Percentiles rank a stretch among this genome's conserved stretches.
These are phyloP conservation scores for Malbranchea cinnamomea DNA, from an alignment of 2,329 filamentous ascomycete species.

Conservation along the genomic window DNA sequence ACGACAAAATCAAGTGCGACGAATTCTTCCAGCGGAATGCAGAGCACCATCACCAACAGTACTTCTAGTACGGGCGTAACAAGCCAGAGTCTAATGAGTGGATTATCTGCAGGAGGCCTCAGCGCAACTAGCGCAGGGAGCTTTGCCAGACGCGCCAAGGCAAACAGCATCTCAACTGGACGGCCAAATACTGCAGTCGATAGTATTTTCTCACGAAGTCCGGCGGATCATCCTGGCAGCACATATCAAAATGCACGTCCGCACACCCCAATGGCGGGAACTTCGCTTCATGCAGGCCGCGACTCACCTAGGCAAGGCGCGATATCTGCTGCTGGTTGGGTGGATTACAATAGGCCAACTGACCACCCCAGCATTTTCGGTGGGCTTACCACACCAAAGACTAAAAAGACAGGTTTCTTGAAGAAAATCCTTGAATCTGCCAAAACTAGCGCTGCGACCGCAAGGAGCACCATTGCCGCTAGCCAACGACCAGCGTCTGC, in stretches of 20 bases:
- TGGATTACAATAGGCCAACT: constrained; percentile 36
- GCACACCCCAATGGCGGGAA: constrained; percentile 49
- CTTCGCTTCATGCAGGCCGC: constrained; percentile 88
- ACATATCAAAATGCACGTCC: constrained; percentile 26
- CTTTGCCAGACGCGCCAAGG: constrained; percentile 57
- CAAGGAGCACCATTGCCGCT: constrained; percentile 67
- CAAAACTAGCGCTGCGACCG: constrained; percentile 83
- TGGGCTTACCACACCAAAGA: constrained; percentile 59
- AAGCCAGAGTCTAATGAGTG: constrained; percentile 82
- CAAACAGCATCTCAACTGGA: constrained; percentile 18
- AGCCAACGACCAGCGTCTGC: constrained; percentile 34
- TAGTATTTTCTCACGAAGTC: constrained; percentile 24
- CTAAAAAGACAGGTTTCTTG: constrained; percentile 79
- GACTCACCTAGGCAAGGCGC: constrained; percentile 41
- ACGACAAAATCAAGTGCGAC: constrained; percentile 81
- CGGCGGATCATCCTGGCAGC: no score
- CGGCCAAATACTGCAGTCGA: constrained; percentile 32
- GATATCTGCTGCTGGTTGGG: constrained; percentile 51
- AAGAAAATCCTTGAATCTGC: constrained; percentile 90
- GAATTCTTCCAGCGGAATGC: constrained; percentile 57
- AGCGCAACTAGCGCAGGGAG: constrained; percentile 94
- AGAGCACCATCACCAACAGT: constrained; percentile 49
- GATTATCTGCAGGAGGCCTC: constrained; percentile 73
- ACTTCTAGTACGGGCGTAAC: constrained; percentile 64
- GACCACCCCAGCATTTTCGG: constrained; percentile 58